phyloP scores from a whole-genome alignment of 192 early-diverging fungal genomes.

The Paraglomus occultum region DNA sequence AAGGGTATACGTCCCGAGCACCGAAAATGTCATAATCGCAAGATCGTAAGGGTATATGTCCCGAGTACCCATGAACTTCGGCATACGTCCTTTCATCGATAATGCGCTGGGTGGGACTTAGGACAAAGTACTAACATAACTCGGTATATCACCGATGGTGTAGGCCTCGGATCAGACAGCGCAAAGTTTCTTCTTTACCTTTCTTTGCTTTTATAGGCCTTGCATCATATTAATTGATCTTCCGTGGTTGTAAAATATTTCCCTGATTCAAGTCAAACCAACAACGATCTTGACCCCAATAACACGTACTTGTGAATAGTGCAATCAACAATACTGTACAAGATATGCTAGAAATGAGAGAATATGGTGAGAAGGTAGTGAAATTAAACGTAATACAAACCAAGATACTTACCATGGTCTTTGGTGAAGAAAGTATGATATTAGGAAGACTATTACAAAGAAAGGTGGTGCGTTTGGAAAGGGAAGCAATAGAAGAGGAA shows the following conservation, averaged over 20 bases:
- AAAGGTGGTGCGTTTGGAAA: conserved; percentile 58
- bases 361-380: not conserved
- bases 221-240: conserved; percentile 1
- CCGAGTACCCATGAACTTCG: too few relatives aligned
- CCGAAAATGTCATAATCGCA: too few relatives aligned
- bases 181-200: too few relatives aligned
- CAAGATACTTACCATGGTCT: conserved; percentile 50
- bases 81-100: too few relatives aligned
- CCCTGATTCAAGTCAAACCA: conserved; percentile 51
- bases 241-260: conserved; percentile 36
- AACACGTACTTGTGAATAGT: conserved; percentile 57
- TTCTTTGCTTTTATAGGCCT: too few relatives aligned
- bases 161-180: too few relatives aligned
- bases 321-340: conserved; percentile 55
- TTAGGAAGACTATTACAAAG: conserved; percentile 51
- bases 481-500: conserved; percentile 56
- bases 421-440: conserved; percentile 59
- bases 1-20: too few relatives aligned
- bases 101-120: too few relatives aligned
- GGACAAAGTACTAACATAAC: too few relatives aligned
- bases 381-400: not conserved
- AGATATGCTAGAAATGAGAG: conserved; percentile 42
- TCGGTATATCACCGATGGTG: too few relatives aligned
- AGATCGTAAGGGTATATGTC: too few relatives aligned
- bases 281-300: conserved; percentile 61